Conservation (phyloP, 805 yeast species). For the Teunomyces cretensis region DNA sequence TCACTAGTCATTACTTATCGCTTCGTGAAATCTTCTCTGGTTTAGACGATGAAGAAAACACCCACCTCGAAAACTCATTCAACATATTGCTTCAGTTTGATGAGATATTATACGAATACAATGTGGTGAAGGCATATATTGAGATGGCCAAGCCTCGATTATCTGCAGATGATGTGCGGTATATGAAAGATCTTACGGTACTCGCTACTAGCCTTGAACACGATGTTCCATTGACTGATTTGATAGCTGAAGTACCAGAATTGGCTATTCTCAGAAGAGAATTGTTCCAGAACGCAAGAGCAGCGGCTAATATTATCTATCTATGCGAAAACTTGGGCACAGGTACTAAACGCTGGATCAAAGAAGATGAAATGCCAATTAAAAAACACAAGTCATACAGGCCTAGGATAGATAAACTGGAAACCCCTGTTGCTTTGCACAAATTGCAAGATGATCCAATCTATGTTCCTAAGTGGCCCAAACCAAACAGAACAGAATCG, state of each 20-base stretch:
- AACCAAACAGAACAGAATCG: no score
- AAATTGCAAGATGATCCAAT: no score
- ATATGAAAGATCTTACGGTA: constrained; percentile 16
- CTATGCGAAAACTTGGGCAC: constrained; percentile 8
- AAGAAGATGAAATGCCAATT: not conserved
- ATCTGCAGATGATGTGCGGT: constrained; percentile 5
- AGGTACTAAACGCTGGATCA: not conserved
- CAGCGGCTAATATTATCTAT: constrained; percentile 29
- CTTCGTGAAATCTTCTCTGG: constrained; percentile 10
- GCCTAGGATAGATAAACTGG: not conserved
- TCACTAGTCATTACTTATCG: constrained; percentile 13
- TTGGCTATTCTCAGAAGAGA: constrained; percentile 30
- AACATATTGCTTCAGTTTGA: constrained; percentile 25
- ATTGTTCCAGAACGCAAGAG: constrained; percentile 28
- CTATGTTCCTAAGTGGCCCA: no score
- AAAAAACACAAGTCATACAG: not conserved
- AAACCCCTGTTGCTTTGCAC: not conserved
- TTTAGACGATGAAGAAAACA: constrained; percentile 7
- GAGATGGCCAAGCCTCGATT: constrained; percentile 16
- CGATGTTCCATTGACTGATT: constrained; percentile 21
- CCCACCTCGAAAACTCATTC: constrained; percentile 12
- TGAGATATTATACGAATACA: constrained; percentile 23
- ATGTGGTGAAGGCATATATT: constrained; percentile 24
- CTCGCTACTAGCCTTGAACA: constrained; percentile 19
- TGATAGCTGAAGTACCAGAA: constrained; percentile 18